phyloP scores from a whole-genome alignment of 805 yeast genomes.

The Starmerella sirachaensis region DNA sequence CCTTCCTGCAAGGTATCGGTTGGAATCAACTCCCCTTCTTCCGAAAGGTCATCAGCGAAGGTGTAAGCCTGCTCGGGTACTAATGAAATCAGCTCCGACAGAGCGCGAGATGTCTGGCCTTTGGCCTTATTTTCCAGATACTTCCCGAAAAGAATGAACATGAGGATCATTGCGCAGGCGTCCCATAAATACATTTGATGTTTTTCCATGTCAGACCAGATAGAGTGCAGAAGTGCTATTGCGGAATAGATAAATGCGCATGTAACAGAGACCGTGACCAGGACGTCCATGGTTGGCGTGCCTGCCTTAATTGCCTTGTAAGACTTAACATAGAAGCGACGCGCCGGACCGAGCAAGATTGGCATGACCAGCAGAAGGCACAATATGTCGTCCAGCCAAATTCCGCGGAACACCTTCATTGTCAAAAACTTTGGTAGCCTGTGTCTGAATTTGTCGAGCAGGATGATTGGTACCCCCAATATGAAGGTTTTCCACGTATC shows the following conservation, averaged over 20 bases:
- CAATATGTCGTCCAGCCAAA: conserved; percentile 51
- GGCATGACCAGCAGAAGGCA: conserved; percentile 47
- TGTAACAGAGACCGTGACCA: conserved; percentile 71
- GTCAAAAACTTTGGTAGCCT: conserved; percentile 29
- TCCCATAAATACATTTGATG: conserved; percentile 47
- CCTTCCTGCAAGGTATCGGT: conserved; percentile 65
- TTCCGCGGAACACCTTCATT: conserved; percentile 41
- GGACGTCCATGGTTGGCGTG: conserved; percentile 82
- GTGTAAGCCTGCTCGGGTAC: conserved; percentile 67
- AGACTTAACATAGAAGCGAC: conserved; percentile 53
- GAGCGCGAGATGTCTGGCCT: conserved; percentile 82
- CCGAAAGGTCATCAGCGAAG: conserved; percentile 21
- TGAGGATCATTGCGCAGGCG: conserved; percentile 71
- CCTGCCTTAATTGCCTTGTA: conserved; percentile 53
- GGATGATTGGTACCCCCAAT: conserved; percentile 51
- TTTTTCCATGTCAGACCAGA: conserved; percentile 26
- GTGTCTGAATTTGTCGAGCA: conserved; percentile 33
- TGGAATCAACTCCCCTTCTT: conserved; percentile 34
- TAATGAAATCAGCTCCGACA: conserved; percentile 65
- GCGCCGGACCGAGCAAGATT: conserved; percentile 58
- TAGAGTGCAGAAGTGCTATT: conserved; percentile 40
- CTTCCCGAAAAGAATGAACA: conserved; percentile 81
- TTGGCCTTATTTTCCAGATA: conserved; percentile 85
- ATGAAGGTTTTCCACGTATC: conserved; percentile 42
- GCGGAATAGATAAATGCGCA: conserved; percentile 68